A percentile compares a stretch with the other conserved stretches of the same genome.
These are phyloP conservation scores for Annulohypoxylon truncatum DNA, from an alignment of 2,329 filamentous ascomycete genomes.

Conservation along the genomic window DNA sequence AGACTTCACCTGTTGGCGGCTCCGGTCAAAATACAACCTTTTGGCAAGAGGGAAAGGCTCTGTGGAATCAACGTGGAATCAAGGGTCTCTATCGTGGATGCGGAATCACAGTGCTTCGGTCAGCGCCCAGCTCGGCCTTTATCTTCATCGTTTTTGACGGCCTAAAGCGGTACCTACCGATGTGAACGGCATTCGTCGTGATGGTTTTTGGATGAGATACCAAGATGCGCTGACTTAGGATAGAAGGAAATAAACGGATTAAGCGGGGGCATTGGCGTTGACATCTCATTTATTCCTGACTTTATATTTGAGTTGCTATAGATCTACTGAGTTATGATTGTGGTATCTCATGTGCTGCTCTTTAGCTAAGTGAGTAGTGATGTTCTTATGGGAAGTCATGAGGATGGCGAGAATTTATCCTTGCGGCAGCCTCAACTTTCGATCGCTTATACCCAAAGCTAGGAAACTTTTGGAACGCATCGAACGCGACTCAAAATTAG, in stretches of 20 bases:
- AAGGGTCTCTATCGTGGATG: constrained; percentile 92
- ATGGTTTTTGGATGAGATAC: constrained; percentile 52
- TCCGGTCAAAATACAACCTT: constrained; percentile 72
- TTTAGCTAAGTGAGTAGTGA: background rate
- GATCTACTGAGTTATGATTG: constrained; percentile 5
- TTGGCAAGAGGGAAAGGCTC: constrained; percentile 72
- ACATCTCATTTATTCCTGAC: constrained; percentile 20
- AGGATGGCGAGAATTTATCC: background rate
- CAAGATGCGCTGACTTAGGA: constrained; percentile 19
- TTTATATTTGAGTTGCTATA: constrained; percentile 10
- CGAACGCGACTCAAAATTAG: background rate
- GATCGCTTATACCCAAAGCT: background rate
- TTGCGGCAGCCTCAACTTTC: background rate
- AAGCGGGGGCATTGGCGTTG: constrained; percentile 32
- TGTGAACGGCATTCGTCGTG: constrained; percentile 50
- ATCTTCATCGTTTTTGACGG: constrained; percentile 97
- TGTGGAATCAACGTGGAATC: constrained; percentile 87
- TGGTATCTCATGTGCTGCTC: background rate
- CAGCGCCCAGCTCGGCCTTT: constrained; percentile 95
- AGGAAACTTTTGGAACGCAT: background rate
- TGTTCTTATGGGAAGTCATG: background rate
- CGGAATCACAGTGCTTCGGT: constrained; percentile 88
- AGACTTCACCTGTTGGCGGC: constrained; percentile 79
- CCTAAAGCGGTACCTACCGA: constrained; percentile 75
- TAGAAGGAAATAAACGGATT: constrained; percentile 22